Evolutionary conservation across 208 protist genomes (phyloP).

Genomic region (Wallacemonas collosoma): DNA sequence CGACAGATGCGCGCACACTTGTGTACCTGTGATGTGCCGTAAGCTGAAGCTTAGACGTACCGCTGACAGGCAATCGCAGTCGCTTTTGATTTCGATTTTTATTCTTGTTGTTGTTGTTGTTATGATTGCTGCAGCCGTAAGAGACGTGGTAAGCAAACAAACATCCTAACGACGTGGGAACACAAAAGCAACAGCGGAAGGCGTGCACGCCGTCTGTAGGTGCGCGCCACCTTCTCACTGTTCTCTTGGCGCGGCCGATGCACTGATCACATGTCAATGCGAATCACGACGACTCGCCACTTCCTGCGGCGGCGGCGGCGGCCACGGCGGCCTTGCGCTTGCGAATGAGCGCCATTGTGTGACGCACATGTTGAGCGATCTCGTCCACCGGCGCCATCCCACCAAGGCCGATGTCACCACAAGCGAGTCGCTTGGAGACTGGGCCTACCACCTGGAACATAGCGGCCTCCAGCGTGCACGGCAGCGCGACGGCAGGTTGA

Average conservation of each 20-base stretch:
- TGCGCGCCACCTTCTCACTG: no score
- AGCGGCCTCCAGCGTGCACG: conserved; percentile 36
- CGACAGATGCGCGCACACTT: no score
- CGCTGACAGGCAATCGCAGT: not conserved
- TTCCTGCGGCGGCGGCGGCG: not conserved
- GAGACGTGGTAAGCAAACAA: no score
- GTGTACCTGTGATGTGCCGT: no score
- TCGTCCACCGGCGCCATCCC: conserved; percentile 90
- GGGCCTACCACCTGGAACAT: conserved; percentile 91
- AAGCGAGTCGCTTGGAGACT: conserved; percentile 92
- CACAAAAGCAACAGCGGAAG: no score
- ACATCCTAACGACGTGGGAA: no score
- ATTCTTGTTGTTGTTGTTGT: not conserved
- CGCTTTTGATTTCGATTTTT: not conserved
- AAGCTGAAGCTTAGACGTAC: not conserved
- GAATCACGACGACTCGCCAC: no score
- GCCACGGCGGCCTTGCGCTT: conserved; percentile 23
- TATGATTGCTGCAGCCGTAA: not conserved
- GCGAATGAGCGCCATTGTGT: conserved; percentile 73
- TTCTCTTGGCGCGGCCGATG: no score
- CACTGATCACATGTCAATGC: no score
- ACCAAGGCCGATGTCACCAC: conserved; percentile 93
- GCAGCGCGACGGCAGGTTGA: conserved; percentile 15
- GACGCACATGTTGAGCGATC: conserved; percentile 64
- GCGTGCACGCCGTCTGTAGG: no score